A percentile compares a stretch with the other conserved stretches of the same genome.
These are phyloP conservation scores for Fusarium avenaceum DNA, from an alignment of 2,329 filamentous ascomycete species.

Conservation along the genomic window DNA sequence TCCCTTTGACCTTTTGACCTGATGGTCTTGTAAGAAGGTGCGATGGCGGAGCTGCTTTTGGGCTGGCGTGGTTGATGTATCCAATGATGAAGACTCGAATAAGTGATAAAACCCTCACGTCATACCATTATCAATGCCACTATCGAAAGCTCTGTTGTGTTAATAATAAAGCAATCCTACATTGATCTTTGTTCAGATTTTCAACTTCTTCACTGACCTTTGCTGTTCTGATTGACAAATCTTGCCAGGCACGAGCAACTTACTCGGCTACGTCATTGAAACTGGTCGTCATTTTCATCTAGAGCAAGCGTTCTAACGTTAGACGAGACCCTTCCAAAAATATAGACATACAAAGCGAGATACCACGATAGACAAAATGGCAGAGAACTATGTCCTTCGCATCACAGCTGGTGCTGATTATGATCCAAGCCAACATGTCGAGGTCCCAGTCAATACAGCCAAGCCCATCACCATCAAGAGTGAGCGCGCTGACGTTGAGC, in stretches of 20 bases:
- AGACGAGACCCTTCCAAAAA: not conserved
- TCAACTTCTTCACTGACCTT: not conserved
- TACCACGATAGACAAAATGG: conserved; percentile 58
- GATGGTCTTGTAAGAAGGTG: not conserved
- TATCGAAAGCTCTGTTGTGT: not conserved
- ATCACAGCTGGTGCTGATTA: conserved; percentile 87
- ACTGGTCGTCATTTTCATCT: not conserved
- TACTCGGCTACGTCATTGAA: conserved; percentile 34
- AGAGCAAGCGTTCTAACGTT: conserved; percentile 3
- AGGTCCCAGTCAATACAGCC: conserved; percentile 81
- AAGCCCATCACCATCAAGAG: conserved; percentile 73
- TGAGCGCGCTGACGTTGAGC: conserved; percentile 72
- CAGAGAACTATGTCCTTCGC: conserved; percentile 81
- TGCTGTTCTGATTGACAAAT: not conserved
- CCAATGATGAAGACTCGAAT: conserved; percentile 28
- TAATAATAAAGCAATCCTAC: no score
- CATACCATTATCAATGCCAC: conserved; percentile 37
- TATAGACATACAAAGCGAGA: not conserved
- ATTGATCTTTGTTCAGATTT: no score
- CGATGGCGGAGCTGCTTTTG: conserved; percentile 11
- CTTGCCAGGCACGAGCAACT: not conserved
- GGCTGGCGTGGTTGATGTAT: conserved; percentile 22
- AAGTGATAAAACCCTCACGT: conserved; percentile 42
- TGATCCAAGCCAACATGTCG: conserved; percentile 76
- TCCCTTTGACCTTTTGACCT: not conserved